phyloP scores from a whole-genome alignment of 2,329 filamentous ascomycete species.

The Penicillium aurantiogriseum region DNA sequence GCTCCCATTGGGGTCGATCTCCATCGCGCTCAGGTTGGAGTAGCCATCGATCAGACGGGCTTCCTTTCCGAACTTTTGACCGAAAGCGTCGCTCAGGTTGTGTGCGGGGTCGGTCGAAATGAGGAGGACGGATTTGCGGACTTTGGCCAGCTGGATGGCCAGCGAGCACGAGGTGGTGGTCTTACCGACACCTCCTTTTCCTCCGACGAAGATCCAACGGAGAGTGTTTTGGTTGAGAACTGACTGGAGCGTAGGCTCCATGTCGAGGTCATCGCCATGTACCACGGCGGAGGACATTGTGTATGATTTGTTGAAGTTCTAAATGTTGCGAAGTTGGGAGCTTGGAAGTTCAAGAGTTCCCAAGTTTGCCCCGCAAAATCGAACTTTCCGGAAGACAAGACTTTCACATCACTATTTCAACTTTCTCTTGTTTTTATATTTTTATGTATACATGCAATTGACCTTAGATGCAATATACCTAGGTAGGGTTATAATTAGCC shows the following conservation, averaged over 20 bases:
- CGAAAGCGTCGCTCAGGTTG: conserved; percentile 96
- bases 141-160: conserved; percentile 93
- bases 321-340: neutral
- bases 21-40: conserved; percentile 93
- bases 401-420: neutral
- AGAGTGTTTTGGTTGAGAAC: conserved; percentile 93
- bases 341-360: conserved; percentile 13
- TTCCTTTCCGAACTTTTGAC: conserved; percentile 99
- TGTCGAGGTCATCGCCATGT: conserved; percentile 61
- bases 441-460: neutral
- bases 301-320: conserved; percentile 5
- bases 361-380: conserved; percentile 27
- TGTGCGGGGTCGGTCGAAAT: conserved; percentile 98
- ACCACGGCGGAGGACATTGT: conserved; percentile 46
- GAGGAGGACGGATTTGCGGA: conserved; percentile 90
- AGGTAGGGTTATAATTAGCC: neutral
- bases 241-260: conserved; percentile 90
- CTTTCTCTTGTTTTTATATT: neutral
- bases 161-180: conserved; percentile 99
- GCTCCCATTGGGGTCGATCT: conserved; percentile 96
- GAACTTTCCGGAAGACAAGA: conserved; percentile 35
- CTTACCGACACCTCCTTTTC: conserved; percentile 97
- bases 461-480: neutral
- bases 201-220: conserved; percentile 98
- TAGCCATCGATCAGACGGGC: conserved; percentile 89